Evolutionary conservation across 192 early-diverging fungal species (phyloP).

Genomic region (Lunasporangiospora selenospora): DNA sequence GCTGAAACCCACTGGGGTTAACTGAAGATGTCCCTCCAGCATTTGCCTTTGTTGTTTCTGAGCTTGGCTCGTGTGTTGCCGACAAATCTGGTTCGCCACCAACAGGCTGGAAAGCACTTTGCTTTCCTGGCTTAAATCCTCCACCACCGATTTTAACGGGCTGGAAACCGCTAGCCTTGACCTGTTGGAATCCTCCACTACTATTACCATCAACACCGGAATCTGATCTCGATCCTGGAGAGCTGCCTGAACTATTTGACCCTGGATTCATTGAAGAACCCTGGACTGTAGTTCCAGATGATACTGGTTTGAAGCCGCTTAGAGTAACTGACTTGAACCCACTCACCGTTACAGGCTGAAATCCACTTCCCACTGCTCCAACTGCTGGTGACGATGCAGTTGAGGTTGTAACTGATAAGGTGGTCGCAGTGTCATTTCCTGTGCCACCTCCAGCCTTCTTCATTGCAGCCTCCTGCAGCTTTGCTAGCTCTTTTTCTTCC

Average conservation of each 20-base stretch:
- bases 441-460: constrained; percentile 41
- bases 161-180: constrained; percentile 4
- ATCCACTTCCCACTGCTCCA: constrained; percentile 12
- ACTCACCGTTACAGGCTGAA: constrained; percentile 25
- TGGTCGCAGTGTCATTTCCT: not conserved
- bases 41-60: not conserved
- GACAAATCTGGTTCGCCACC: constrained; percentile 15
- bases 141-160: not conserved
- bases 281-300: too few species aligned
- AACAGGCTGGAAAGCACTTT: constrained; percentile 18
- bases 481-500: constrained; percentile 71
- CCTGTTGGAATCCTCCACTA: constrained; percentile 13
- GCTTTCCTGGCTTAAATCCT: not conserved
- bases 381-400: not conserved
- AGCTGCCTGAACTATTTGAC: too few species aligned
- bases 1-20: constrained; percentile 47
- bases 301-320: not conserved
- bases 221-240: too few species aligned
- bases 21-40: not conserved
- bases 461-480: constrained; percentile 71
- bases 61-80: constrained; percentile 8
- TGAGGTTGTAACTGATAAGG: not conserved
- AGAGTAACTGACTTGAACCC: constrained; percentile 10
- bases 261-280: too few species aligned
- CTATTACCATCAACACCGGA: too few species aligned